These are phyloP conservation scores for Rutstroemia sydowiana DNA, from an alignment of 2,329 filamentous ascomycete genomes.

Conservation along the genomic window DNA sequence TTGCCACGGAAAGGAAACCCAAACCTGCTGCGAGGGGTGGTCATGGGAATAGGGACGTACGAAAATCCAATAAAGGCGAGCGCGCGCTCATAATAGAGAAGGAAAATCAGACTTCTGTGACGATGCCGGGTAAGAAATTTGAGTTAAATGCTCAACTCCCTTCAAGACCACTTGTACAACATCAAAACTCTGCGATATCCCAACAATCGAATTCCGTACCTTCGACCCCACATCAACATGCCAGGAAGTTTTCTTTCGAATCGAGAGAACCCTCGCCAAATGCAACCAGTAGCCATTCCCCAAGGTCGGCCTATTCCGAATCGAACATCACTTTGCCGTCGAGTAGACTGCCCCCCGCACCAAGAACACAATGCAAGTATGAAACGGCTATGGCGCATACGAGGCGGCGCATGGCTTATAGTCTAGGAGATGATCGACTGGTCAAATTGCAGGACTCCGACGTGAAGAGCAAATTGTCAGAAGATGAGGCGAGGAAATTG, in stretches of 20 bases:
- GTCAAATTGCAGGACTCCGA: slow-evolving; percentile 65
- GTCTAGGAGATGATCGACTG: slow-evolving; percentile 71
- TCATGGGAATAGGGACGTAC: slow-evolving; percentile 55
- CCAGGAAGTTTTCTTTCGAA: slow-evolving; percentile 72
- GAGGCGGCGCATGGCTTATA: slow-evolving; percentile 85
- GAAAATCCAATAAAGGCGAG: slow-evolving; percentile 51
- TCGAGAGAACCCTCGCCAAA: slow-evolving; percentile 77
- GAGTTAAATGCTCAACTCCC: slow-evolving; percentile 25
- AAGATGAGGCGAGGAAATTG: slow-evolving; percentile 67
- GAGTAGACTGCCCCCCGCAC: slow-evolving; percentile 54
- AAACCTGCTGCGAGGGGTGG: slow-evolving; percentile 43
- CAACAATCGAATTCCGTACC: slow-evolving; percentile 85
- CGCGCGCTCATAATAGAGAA: slow-evolving; percentile 55
- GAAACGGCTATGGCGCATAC: slow-evolving; percentile 80
- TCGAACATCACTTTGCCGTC: slow-evolving; percentile 68
- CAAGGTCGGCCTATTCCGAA: slow-evolving; percentile 84
- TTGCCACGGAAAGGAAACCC: slow-evolving; percentile 24
- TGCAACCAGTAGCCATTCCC: slow-evolving; percentile 71
- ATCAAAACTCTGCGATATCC: slow-evolving; percentile 41
- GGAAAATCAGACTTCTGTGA: slow-evolving; percentile 34
- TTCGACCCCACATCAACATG: slow-evolving; percentile 84
- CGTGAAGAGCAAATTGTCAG: slow-evolving; percentile 61
- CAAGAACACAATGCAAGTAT: slow-evolving; percentile 66
- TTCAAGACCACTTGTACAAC: slow-evolving; percentile 32
- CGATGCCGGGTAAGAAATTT: slow-evolving; percentile 29